Percentiles rank a stretch among this genome's conserved stretches.
Conservation (phyloP, 2,329 filamentous ascomycete species). For the Byssothecium circinans region DNA sequence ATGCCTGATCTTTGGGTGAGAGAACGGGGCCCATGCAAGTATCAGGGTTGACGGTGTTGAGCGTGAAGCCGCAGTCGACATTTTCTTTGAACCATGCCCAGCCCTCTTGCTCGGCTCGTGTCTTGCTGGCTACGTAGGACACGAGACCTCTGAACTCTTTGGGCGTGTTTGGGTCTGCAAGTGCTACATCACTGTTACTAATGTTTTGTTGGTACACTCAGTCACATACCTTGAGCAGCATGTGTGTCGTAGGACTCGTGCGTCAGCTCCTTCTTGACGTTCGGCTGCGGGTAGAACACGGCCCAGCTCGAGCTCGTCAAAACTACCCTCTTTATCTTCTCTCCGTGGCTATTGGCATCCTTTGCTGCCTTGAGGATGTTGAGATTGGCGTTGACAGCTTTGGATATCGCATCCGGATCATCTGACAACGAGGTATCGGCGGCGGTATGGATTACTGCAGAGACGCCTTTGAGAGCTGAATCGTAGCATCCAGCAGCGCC, state of each 20-base stretch:
- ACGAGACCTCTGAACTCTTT: conserved; percentile 21
- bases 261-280: conserved; percentile 34
- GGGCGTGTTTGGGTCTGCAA: conserved; percentile 26
- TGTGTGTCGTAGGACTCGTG: conserved; percentile 37
- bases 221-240: too few species aligned
- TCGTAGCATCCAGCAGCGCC: conserved; percentile 43
- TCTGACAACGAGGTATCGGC: conserved; percentile 37
- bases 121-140: conserved; percentile 59
- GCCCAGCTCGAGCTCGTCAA: conserved; percentile 45
- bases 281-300: conserved; percentile 32
- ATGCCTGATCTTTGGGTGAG: conserved; percentile 9
- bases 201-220: too few species aligned
- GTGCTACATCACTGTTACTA: too few species aligned
- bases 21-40: conserved; percentile 16
- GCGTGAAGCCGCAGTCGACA: conserved; percentile 10
- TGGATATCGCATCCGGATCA: conserved; percentile 45
- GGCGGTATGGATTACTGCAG: conserved; percentile 49
- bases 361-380: conserved; percentile 44
- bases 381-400: conserved; percentile 35
- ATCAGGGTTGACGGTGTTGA: conserved; percentile 14
- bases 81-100: conserved; percentile 14
- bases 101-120: conserved; percentile 10
- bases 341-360: conserved; percentile 27
- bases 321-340: conserved; percentile 44
- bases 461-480: conserved; percentile 40